A percentile compares a stretch with the other conserved stretches of the same genome.
These are phyloP conservation scores for Hygrocybe punicea DNA, from an alignment of 768 basidiomycete species.

Conservation along the genomic window DNA sequence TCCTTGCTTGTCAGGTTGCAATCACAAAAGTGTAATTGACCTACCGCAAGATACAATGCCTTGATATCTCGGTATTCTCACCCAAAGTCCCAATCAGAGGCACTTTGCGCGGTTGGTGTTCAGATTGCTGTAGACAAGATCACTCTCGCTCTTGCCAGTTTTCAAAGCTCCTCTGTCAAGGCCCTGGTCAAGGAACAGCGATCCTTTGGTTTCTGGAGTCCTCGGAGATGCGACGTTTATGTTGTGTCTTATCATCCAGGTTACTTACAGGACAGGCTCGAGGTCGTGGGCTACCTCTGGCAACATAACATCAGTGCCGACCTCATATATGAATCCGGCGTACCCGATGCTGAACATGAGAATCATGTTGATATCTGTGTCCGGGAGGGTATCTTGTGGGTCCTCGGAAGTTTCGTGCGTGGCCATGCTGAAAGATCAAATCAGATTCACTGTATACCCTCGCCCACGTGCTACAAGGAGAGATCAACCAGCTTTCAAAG, in stretches of 20 bases:
- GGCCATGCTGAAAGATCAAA: not conserved
- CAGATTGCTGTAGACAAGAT: slow-evolving; percentile 82
- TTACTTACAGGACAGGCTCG: slow-evolving; percentile 70
- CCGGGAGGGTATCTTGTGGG: slow-evolving; percentile 83
- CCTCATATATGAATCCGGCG: slow-evolving; percentile 78
- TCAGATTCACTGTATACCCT: slow-evolving; percentile 44
- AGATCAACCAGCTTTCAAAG: slow-evolving; percentile 70
- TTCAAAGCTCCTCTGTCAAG: slow-evolving; percentile 66
- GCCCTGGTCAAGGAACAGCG: slow-evolving; percentile 71
- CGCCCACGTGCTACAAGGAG: slow-evolving; percentile 51
- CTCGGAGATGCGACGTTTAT: slow-evolving; percentile 85
- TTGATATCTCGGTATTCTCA: slow-evolving; percentile 60
- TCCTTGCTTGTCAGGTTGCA: slow-evolving; percentile 1
- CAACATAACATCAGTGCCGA: slow-evolving; percentile 80
- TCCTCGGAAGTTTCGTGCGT: not conserved
- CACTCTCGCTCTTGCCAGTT: slow-evolving; percentile 60
- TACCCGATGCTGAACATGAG: slow-evolving; percentile 61
- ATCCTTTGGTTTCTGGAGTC: slow-evolving; percentile 87
- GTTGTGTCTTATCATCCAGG: slow-evolving; percentile 76
- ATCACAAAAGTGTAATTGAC: not conserved
- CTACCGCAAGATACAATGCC: slow-evolving; percentile 59
- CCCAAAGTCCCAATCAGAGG: slow-evolving; percentile 50
- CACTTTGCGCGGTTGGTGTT: slow-evolving; percentile 64
- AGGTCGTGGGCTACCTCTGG: slow-evolving; percentile 76
- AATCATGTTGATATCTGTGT: slow-evolving; percentile 62